Conservation (phyloP, 805 yeast species). For the Metschnikowia amazonensis region DNA sequence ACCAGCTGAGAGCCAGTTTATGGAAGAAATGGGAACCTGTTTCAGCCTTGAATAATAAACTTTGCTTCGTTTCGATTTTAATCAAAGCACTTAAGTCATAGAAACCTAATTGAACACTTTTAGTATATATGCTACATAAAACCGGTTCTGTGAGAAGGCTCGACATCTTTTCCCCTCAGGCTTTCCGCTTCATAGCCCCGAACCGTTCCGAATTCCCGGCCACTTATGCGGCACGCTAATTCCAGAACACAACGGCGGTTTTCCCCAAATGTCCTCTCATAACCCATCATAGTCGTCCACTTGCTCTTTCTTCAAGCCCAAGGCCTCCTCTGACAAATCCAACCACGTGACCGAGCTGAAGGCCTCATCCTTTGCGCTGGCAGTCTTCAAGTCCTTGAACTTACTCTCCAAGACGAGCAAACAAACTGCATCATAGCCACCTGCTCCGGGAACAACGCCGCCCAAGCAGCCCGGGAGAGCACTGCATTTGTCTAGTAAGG, state of each 20-base stretch:
- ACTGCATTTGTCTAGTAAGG: slow-evolving; percentile 50
- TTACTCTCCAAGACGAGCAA: slow-evolving; percentile 52
- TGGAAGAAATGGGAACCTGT: no score
- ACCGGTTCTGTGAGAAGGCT: not conserved
- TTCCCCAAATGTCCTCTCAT: not conserved
- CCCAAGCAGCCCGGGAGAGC: slow-evolving; percentile 75
- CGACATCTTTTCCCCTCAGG: not conserved
- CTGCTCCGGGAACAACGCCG: slow-evolving; percentile 99
- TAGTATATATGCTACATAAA: no score
- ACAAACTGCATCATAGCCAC: slow-evolving; percentile 92
- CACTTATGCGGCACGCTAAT: not conserved
- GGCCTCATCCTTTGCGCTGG: slow-evolving; percentile 19
- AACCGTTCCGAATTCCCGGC: not conserved
- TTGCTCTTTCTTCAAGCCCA: slow-evolving; percentile 54
- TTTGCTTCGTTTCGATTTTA: no score
- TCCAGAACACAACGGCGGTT: not conserved
- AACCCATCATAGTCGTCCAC: slow-evolving; percentile 28
- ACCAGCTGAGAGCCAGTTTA: no score
- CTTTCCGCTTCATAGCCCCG: not conserved
- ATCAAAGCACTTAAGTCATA: no score
- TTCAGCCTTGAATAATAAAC: no score
- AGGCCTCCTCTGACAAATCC: slow-evolving; percentile 56
- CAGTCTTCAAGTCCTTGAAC: slow-evolving; percentile 25
- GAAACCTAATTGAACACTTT: no score
- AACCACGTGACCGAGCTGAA: slow-evolving; percentile 62